These are phyloP conservation scores for Plasmodium coatneyi DNA, from an alignment of 169 alveolate genomes.

Conservation along the genomic window DNA sequence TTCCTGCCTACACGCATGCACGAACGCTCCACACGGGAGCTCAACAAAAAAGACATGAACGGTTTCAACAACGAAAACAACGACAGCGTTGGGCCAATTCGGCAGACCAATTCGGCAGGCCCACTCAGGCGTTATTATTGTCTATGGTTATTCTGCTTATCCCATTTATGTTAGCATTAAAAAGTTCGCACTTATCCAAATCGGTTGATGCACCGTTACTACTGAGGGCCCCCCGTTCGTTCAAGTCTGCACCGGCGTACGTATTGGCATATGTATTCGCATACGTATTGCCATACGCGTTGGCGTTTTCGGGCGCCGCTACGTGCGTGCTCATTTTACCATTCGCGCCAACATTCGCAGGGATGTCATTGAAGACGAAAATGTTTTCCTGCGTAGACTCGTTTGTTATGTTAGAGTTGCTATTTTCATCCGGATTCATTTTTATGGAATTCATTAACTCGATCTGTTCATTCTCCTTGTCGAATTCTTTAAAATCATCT, in stretches of 20 bases:
- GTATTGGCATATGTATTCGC: neutral
- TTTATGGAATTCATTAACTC: slow-evolving; percentile 42
- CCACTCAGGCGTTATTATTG: slow-evolving; percentile 12
- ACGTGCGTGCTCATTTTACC: neutral
- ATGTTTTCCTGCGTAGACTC: slow-evolving; percentile 41
- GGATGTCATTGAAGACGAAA: neutral
- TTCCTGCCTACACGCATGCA: neutral
- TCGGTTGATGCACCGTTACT: slow-evolving; percentile 28
- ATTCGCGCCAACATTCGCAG: neutral
- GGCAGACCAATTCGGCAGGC: neutral
- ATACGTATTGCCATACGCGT: neutral
- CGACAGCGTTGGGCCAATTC: neutral
- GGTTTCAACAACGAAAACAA: neutral
- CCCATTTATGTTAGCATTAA: slow-evolving; percentile 72
- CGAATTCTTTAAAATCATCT: slow-evolving; percentile 79
- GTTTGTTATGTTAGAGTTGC: slow-evolving; percentile 24
- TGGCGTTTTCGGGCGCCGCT: neutral
- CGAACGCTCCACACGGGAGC: neutral
- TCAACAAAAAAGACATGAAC: neutral
- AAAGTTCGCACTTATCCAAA: slow-evolving; percentile 55
- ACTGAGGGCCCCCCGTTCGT: slow-evolving; percentile 1
- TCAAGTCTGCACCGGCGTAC: neutral
- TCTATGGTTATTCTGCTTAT: slow-evolving; percentile 66
- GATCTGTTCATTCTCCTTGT: slow-evolving; percentile 73
- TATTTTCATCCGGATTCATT: slow-evolving; percentile 58